phyloP scores from a whole-genome alignment of 148 eudicot genomes.

The Chenopodium quinoa region DNA sequence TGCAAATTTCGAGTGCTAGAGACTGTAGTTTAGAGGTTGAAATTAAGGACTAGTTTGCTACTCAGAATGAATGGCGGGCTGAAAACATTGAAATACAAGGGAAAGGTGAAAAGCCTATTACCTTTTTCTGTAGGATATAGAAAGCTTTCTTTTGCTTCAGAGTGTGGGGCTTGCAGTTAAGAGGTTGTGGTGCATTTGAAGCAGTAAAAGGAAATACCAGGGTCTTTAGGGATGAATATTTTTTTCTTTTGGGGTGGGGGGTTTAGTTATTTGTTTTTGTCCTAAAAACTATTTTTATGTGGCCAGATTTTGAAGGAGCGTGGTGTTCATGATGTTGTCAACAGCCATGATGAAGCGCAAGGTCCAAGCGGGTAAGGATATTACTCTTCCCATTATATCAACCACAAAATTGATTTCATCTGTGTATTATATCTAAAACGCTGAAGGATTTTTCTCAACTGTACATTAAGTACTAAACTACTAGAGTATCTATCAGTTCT shows the following conservation, averaged over 20 bases:
- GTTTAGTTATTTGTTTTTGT: conserved; percentile 5
- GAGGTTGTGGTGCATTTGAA: neutral
- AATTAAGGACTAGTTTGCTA: neutral
- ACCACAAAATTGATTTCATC: neutral
- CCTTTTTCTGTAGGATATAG: neutral
- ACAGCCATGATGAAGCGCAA: conserved; percentile 39
- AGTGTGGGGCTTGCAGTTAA: neutral
- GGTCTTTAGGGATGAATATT: neutral
- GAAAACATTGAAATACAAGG: neutral
- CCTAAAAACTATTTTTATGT: neutral
- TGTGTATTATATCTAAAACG: neutral
- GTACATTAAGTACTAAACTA: neutral
- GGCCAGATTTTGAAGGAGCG: conserved; percentile 71
- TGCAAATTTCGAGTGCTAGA: neutral
- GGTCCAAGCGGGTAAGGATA: conserved; percentile 50
- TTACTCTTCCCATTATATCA: neutral
- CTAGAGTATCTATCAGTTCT: neutral
- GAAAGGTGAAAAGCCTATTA: neutral
- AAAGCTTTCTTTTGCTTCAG: neutral
- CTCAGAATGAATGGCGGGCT: neutral
- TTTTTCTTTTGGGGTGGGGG: neutral
- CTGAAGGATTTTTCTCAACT: neutral
- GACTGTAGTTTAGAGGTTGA: neutral
- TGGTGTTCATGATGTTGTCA: conserved; percentile 54
- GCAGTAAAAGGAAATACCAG: neutral